Evolutionary conservation across 225 moss, liverwort and hornwort genomes (phyloP).

Genomic region (Asterella californica): DNA sequence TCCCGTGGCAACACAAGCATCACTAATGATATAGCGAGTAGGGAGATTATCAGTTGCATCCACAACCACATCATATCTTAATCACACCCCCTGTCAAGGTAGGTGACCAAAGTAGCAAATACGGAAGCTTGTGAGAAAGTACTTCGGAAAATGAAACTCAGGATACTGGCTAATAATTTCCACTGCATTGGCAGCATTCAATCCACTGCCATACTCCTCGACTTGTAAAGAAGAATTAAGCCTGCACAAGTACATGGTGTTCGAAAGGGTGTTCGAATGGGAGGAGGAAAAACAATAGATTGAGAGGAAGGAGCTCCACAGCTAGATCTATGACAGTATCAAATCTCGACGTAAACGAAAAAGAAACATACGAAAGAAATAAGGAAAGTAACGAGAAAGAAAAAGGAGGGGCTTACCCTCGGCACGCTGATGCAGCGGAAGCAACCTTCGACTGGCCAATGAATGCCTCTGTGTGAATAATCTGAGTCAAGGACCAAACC

Average conservation of each 20-base stretch:
- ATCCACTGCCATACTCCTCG: slow-evolving; percentile 50
- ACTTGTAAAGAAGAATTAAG: slow-evolving; percentile 57
- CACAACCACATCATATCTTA: slow-evolving; percentile 72
- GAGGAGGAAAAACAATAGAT: not conserved
- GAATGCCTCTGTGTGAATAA: slow-evolving; percentile 71
- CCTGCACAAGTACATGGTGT: slow-evolving; percentile 22
- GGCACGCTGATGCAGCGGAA: slow-evolving; percentile 74
- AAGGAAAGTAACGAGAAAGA: not conserved
- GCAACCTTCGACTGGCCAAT: slow-evolving; percentile 66
- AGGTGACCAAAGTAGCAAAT: not conserved
- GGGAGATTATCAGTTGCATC: slow-evolving; percentile 98
- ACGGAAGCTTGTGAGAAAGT: not conserved
- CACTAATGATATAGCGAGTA: slow-evolving; percentile 82
- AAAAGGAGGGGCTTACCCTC: slow-evolving; percentile 20
- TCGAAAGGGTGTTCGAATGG: not conserved
- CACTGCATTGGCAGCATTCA: slow-evolving; percentile 75
- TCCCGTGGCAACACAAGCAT: slow-evolving; percentile 65
- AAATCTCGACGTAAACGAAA: not conserved
- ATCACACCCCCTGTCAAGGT: slow-evolving; percentile 26
- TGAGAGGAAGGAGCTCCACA: not conserved
- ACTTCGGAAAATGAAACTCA: not conserved
- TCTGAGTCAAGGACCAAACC: slow-evolving; percentile 39
- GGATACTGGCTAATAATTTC: slow-evolving; percentile 69
- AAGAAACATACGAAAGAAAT: no score
- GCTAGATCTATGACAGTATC: not conserved